Evolutionary conservation across 768 basidiomycete species (phyloP), one percentile per base, ranked within the genome.

Genomic region (Calocybe gangraenosa): DNA sequence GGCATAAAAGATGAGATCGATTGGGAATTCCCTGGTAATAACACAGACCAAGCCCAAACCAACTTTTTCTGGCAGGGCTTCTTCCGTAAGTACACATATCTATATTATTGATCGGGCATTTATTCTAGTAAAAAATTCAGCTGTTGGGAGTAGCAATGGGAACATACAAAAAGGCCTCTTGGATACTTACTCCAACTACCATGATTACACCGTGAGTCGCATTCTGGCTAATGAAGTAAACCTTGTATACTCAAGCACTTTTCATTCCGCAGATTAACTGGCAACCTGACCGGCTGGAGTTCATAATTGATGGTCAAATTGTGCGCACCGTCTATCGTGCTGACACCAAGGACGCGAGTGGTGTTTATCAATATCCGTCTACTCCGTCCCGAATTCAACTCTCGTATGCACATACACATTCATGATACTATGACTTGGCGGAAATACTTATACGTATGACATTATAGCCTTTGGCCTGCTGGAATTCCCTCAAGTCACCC

Each of bases 1-100:
- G 78, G 84, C 52, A 73, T 90, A 55, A 89, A 87, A 60, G 86
- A 89, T 57, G 89, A 91, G 59, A 87, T 92, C 41, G 88, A 92
- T 52, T 90, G 89, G 87, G 87, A 90, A 59, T 91, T 82, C 56
- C 84, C 87, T 44, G 86, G 87, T 5, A 68, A 67, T 37, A 56
- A 64, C 15, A 82, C 79, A 2, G 77, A 76, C 1, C 58, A 81
- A 44, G 90, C 72, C 7, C 91, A 94, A 65, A 82, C 79, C 31
- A 92, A 92, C 59, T 84, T 69, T 55, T 90, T 87, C 67, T 90
- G 85, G 85, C 78, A 86, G 58, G 83, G 83, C 21, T 43, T 71
- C 42, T 76, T 87, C 43, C 79, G 82, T 84, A 58, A 53, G 83
- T 70, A 30, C 19, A n/a, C n/a, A n/a, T n/a, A n/a, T n/a, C n/a